A percentile compares a stretch with the other conserved stretches of the same genome.
These are phyloP conservation scores for Amborella trichopoda DNA, from an alignment of 164 flowering plant genomes.

Conservation along the genomic window DNA sequence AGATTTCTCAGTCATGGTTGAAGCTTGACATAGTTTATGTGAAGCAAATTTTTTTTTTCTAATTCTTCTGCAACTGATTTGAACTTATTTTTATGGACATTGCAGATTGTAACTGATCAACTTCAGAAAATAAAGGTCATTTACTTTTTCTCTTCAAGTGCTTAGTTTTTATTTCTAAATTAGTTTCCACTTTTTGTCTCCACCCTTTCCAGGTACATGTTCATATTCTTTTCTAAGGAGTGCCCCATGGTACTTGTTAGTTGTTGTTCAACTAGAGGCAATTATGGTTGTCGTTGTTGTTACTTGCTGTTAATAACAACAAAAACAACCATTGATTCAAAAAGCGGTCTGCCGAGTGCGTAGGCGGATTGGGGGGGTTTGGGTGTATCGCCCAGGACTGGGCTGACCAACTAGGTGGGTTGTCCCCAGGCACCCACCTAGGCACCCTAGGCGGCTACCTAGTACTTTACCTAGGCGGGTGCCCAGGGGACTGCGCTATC, in stretches of 20 bases:
- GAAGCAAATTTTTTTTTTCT: too few relatives aligned
- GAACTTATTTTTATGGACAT: conserved; percentile 3
- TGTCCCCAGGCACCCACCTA: too few relatives aligned
- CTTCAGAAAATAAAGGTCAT: conserved; percentile 66
- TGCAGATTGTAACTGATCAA: conserved; percentile 51
- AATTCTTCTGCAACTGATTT: too few relatives aligned
- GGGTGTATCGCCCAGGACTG: too few relatives aligned
- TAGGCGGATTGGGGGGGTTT: too few relatives aligned
- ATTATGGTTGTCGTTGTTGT: background rate
- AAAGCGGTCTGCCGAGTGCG: too few relatives aligned
- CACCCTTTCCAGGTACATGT: background rate
- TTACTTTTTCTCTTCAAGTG: conserved; percentile 5
- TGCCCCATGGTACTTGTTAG: background rate
- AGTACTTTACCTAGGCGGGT: too few relatives aligned
- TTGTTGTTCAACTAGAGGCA: background rate
- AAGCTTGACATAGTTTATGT: background rate
- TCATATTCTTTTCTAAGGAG: background rate
- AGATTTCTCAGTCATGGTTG: background rate
- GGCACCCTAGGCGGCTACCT: too few relatives aligned
- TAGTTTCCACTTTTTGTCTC: background rate
- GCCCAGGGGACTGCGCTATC: too few relatives aligned
- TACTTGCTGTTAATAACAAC: too few relatives aligned
- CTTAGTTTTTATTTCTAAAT: background rate
- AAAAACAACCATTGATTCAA: too few relatives aligned
- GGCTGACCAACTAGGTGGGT: too few relatives aligned